These are phyloP conservation scores for Warburgia ugandensis DNA, from an alignment of 164 flowering plant genomes.

Conservation along the genomic window DNA sequence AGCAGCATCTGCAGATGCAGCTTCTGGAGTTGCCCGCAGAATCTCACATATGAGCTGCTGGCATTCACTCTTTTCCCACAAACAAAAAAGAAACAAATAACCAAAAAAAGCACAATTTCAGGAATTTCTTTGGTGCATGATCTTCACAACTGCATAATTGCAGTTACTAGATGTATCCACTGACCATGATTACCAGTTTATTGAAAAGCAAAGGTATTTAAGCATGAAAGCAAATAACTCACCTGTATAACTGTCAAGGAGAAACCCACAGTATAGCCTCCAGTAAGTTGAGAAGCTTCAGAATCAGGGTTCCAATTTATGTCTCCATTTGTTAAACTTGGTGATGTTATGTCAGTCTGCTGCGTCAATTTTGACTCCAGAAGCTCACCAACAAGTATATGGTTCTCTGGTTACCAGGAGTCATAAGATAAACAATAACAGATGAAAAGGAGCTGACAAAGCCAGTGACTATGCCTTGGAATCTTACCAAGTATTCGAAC, in stretches of 20 bases:
- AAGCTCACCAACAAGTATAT: conserved; percentile 92
- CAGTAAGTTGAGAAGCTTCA: conserved; percentile 78
- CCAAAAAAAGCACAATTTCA: neutral
- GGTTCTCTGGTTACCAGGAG: conserved; percentile 55
- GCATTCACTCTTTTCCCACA: conserved; percentile 74
- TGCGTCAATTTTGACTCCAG: conserved; percentile 65
- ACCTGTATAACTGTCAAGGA: conserved; percentile 95
- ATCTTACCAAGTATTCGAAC: conserved; percentile 77
- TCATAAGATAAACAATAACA: neutral
- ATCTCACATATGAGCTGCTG: conserved; percentile 99
- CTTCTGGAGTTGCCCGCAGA: conserved; percentile 98
- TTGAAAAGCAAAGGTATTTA: neutral
- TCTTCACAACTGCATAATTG: neutral
- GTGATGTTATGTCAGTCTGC: conserved; percentile 54
- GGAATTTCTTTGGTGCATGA: neutral
- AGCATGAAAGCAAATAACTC: neutral
- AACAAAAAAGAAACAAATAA: neutral
- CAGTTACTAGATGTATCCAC: neutral
- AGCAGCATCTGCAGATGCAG: conserved; percentile 96
- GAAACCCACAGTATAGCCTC: conserved; percentile 90
- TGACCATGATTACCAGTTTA: conserved; percentile 1
- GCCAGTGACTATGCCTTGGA: too few relatives aligned
- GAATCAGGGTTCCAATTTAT: conserved; percentile 70
- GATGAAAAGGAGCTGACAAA: too few relatives aligned
- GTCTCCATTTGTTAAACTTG: conserved; percentile 55